These are phyloP conservation scores for Annona cherimola DNA, from an alignment of 164 flowering plant genomes.

Conservation along the genomic window DNA sequence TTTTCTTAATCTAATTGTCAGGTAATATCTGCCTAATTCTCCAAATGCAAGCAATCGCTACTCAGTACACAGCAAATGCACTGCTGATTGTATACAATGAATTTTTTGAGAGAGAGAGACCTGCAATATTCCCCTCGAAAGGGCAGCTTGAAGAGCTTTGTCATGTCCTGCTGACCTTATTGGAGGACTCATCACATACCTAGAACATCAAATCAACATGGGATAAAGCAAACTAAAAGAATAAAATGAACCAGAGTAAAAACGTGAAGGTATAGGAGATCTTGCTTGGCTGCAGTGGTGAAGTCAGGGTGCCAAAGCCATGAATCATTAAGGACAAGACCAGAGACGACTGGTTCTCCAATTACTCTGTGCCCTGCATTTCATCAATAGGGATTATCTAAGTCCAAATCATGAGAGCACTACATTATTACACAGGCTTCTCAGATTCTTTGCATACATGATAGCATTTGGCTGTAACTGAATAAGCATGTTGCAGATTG, in stretches of 20 bases:
- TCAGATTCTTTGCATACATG: neutral
- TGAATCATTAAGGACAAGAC: conserved; percentile 77
- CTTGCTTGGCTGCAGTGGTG: conserved; percentile 80
- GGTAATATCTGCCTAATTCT: too few species aligned
- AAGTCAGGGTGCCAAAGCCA: conserved; percentile 91
- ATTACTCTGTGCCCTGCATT: conserved; percentile 86
- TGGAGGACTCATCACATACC: conserved; percentile 99
- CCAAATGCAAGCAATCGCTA: too few species aligned
- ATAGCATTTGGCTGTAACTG: neutral
- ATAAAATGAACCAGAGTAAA: neutral
- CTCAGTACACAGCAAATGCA: too few species aligned
- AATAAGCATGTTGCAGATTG: neutral
- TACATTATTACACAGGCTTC: neutral
- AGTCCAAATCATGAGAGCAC: conserved; percentile 2
- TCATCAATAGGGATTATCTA: neutral
- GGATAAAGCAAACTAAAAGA: neutral
- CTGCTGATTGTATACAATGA: too few species aligned
- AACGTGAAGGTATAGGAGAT: conserved; percentile 1
- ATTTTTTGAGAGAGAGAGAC: conserved; percentile 36
- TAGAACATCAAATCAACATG: conserved; percentile 26
- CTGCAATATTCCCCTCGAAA: conserved; percentile 80
- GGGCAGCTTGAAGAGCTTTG: conserved; percentile 85
- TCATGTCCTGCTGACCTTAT: conserved; percentile 81
- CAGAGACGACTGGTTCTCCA: conserved; percentile 91
- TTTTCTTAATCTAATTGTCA: too few species aligned